phyloP scores from a whole-genome alignment of 352 stramenopile genomes.

The Globisporangium uncinulatum region DNA sequence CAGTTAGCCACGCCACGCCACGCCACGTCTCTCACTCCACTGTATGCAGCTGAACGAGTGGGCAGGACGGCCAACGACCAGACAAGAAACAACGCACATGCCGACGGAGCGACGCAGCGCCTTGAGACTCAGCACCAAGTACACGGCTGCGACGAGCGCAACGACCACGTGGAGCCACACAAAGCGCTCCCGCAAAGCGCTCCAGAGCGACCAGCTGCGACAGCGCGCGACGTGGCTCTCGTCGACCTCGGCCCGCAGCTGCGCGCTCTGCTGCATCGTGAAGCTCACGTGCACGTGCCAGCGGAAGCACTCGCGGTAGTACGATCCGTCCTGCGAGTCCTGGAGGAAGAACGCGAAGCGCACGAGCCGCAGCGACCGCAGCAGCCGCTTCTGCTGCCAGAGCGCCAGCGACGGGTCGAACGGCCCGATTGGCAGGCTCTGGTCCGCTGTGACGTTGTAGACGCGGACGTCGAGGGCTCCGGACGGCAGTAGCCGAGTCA shows the following conservation, averaged over 20 bases:
- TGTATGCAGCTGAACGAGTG: too few relatives aligned
- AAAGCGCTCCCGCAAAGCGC: slow-evolving; percentile 49
- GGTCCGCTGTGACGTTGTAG: slow-evolving; percentile 39
- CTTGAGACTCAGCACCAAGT: slow-evolving; percentile 56
- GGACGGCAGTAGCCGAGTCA: slow-evolving; percentile 27
- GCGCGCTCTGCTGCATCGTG: slow-evolving; percentile 35
- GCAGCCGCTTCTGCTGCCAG: slow-evolving; percentile 34
- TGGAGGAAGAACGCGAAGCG: slow-evolving; percentile 53
- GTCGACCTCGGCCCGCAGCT: slow-evolving; percentile 47
- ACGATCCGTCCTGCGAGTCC: slow-evolving; percentile 67
- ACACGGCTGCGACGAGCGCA: slow-evolving; percentile 34
- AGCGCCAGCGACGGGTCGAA: slow-evolving; percentile 37
- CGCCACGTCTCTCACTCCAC: not conserved
- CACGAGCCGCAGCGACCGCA: slow-evolving; percentile 41
- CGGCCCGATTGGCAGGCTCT: slow-evolving; percentile 36
- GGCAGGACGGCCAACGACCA: not conserved
- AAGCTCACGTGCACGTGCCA: slow-evolving; percentile 65
- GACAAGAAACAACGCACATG: slow-evolving; percentile 21
- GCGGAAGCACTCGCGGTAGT: slow-evolving; percentile 83
- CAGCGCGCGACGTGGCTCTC: slow-evolving; percentile 59
- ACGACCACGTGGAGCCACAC: slow-evolving; percentile 75
- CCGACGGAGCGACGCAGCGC: slow-evolving; percentile 45
- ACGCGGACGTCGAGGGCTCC: slow-evolving; percentile 22
- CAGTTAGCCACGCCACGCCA: too few relatives aligned
- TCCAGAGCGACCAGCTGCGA: slow-evolving; percentile 40